Evolutionary conservation across 1,284 basidiomycete genomes (phyloP).

Genomic region (Leccinum angustisporum): DNA sequence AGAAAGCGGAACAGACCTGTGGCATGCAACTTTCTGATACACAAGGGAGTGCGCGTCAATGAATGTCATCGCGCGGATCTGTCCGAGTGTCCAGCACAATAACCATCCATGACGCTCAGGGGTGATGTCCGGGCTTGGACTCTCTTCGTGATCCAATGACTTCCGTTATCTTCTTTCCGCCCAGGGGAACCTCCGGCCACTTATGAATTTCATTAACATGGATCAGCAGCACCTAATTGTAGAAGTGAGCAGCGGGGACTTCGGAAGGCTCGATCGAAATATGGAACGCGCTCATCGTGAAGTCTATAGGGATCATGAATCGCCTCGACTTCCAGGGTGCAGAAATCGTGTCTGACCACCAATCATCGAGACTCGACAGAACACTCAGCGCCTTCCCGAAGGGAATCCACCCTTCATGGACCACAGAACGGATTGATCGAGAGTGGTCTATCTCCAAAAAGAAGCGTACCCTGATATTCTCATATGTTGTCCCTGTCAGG

Average conservation of each 20-base stretch:
- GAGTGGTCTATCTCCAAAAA: slow-evolving; percentile 40
- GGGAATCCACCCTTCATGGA: slow-evolving; percentile 38
- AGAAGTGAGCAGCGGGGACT: background rate
- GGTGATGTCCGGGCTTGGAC: slow-evolving; percentile 20
- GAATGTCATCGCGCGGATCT: slow-evolving; percentile 26
- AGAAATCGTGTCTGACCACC: slow-evolving; percentile 38
- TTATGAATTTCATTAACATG: slow-evolving; percentile 12
- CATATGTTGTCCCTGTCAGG: slow-evolving; percentile 33
- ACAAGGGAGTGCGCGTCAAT: slow-evolving; percentile 32
- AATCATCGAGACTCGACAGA: slow-evolving; percentile 39
- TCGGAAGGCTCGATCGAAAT: slow-evolving; percentile 44
- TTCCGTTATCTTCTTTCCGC: slow-evolving; percentile 7
- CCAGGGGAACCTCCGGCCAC: slow-evolving; percentile 19
- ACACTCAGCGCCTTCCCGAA: slow-evolving; percentile 41
- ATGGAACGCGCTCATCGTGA: slow-evolving; percentile 29
- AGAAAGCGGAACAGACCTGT: slow-evolving; percentile 32
- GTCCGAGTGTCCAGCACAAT: slow-evolving; percentile 28
- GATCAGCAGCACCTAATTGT: background rate
- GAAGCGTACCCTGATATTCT: slow-evolving; percentile 39
- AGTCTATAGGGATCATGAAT: slow-evolving; percentile 23
- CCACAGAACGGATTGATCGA: slow-evolving; percentile 14
- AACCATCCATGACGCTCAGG: slow-evolving; percentile 27
- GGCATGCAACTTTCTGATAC: slow-evolving; percentile 31
- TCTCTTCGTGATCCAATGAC: slow-evolving; percentile 11
- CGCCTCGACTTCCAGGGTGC: slow-evolving; percentile 15